These are phyloP conservation scores for Inonotus hispidus DNA, from an alignment of 1,284 basidiomycete species.

Conservation along the genomic window DNA sequence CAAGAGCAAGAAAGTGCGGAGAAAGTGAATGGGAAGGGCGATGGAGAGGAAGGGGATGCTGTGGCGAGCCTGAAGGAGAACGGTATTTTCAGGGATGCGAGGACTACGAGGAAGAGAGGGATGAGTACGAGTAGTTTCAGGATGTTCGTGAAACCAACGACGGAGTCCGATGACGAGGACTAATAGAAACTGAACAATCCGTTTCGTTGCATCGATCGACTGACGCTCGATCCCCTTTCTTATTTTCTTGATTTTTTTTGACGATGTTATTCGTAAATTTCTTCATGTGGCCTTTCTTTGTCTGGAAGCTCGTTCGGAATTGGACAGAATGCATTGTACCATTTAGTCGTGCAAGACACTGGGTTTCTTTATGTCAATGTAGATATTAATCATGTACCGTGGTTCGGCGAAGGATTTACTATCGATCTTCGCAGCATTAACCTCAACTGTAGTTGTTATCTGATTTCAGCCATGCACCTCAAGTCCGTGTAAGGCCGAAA, in stretches of 20 bases:
- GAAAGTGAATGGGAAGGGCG: slow-evolving; percentile 1
- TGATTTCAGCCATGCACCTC: too few relatives aligned
- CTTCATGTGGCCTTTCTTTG: not conserved
- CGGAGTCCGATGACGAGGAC: not conserved
- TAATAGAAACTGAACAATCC: not conserved
- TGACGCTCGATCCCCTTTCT: not conserved
- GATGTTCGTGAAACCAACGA: not conserved
- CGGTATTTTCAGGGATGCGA: not conserved
- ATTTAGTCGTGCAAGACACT: not conserved
- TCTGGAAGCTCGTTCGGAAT: not conserved
- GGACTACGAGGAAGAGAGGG: not conserved
- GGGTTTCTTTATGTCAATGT: too few relatives aligned
- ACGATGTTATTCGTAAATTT: not conserved
- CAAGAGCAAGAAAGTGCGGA: not conserved
- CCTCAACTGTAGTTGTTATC: too few relatives aligned
- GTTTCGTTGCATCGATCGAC: not conserved
- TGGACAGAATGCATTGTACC: not conserved
- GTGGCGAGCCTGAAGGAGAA: not conserved
- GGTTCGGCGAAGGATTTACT: too few relatives aligned
- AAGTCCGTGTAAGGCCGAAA: too few relatives aligned
- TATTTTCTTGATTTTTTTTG: not conserved
- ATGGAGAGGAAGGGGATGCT: not conserved
- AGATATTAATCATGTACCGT: too few relatives aligned
- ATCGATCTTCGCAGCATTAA: too few relatives aligned
- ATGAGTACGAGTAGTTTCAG: slow-evolving; percentile 7